phyloP scores from a whole-genome alignment of 306 rosid genomes.

The Delonix regia region DNA sequence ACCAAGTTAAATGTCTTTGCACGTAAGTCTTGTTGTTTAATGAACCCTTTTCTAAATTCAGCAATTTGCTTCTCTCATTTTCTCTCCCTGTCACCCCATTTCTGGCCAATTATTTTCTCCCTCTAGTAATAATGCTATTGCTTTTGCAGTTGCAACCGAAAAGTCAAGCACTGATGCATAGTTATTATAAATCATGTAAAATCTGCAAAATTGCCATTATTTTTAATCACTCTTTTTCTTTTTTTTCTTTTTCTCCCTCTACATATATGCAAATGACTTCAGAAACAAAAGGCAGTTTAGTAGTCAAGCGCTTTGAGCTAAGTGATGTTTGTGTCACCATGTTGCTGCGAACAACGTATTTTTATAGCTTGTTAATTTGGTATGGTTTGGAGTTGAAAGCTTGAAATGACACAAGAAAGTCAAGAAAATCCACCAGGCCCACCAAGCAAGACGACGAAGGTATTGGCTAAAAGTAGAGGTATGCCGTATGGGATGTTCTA shows the following conservation, averaged over 20 bases:
- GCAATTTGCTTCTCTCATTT: slow-evolving; percentile 26
- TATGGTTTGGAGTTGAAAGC: slow-evolving; percentile 15
- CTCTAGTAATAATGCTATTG: slow-evolving; percentile 1
- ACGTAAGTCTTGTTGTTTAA: slow-evolving; percentile 39
- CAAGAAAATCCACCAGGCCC: slow-evolving; percentile 14
- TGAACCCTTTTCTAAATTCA: slow-evolving; percentile 23
- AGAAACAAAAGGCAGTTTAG: background rate
- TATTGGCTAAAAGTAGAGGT: slow-evolving; percentile 35
- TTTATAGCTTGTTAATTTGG: background rate
- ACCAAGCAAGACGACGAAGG: background rate
- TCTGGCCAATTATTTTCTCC: slow-evolving; percentile 29
- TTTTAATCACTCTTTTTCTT: too few species aligned
- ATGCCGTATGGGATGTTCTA: slow-evolving; percentile 45
- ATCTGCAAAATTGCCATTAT: background rate
- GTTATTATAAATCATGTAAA: background rate
- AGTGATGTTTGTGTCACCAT: background rate
- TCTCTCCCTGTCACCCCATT: slow-evolving; percentile 30
- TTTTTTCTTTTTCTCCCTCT: background rate
- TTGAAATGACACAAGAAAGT: slow-evolving; percentile 36
- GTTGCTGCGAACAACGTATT: background rate
- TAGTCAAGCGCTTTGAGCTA: background rate
- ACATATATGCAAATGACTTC: too few species aligned
- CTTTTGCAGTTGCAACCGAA: background rate
- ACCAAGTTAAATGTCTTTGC: slow-evolving; percentile 37
- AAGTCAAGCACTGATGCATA: slow-evolving; percentile 2